A percentile compares a stretch with the other conserved stretches of the same genome.
phyloP scores from a whole-genome alignment of 2,329 filamentous ascomycete species.

The Ophiostoma australiae region DNA sequence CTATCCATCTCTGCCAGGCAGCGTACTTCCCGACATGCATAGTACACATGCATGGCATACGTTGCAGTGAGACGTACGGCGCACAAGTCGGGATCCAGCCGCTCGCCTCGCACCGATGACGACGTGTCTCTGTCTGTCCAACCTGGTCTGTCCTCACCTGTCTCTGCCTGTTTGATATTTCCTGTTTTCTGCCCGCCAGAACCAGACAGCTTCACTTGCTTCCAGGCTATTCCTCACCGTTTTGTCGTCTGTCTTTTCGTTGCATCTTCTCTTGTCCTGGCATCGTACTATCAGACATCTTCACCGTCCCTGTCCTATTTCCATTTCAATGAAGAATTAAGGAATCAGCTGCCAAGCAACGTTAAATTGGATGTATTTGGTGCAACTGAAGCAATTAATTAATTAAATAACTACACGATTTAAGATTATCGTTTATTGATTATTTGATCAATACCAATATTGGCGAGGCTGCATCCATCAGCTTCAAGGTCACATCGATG shows the following conservation, averaged over 20 bases:
- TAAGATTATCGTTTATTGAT: neutral
- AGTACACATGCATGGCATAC: neutral
- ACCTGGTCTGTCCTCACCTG: neutral
- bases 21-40: neutral
- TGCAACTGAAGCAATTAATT: neutral
- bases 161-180: neutral
- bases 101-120: slow-evolving; percentile 2
- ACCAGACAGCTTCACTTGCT: neutral
- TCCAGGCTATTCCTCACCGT: neutral
- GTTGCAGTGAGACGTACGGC: neutral
- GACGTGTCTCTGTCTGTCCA: neutral
- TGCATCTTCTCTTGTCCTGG: neutral
- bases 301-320: neutral
- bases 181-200: neutral
- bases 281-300: neutral
- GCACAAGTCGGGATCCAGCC: neutral
- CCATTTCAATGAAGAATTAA: neutral
- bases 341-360: neutral
- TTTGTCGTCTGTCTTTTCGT: neutral
- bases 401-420: neutral
- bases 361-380: neutral
- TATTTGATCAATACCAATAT: neutral
- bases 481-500: neutral
- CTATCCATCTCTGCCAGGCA: too few relatives aligned
- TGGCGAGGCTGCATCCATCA: neutral